Conservation (phyloP, 2,329 filamentous ascomycete genomes). For the Ascochyta koolunga region DNA sequence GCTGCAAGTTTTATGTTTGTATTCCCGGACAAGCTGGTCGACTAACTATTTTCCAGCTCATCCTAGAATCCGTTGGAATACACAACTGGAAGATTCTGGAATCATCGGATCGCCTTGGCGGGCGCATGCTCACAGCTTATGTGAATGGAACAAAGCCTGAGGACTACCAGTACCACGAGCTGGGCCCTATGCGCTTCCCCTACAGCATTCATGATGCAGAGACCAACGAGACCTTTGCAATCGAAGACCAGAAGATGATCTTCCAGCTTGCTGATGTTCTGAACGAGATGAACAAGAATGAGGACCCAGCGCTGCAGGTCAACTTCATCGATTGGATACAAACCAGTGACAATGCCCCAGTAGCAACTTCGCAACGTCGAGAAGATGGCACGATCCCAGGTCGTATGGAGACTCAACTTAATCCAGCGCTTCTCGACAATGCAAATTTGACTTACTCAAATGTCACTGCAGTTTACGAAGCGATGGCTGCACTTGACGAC, state of each 20-base stretch:
- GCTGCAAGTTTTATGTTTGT: slow-evolving; percentile 21
- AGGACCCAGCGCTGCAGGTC: slow-evolving; percentile 52
- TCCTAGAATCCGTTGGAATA: slow-evolving; percentile 57
- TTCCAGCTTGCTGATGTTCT: slow-evolving; percentile 65
- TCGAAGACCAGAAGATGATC: slow-evolving; percentile 65
- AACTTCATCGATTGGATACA: slow-evolving; percentile 68
- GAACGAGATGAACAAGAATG: slow-evolving; percentile 62
- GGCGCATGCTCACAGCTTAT: slow-evolving; percentile 66
- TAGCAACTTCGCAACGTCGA: slow-evolving; percentile 21
- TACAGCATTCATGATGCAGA: slow-evolving; percentile 53
- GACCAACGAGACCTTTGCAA: slow-evolving; percentile 59
- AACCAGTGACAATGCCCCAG: slow-evolving; percentile 58
- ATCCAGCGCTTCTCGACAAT: slow-evolving; percentile 18
- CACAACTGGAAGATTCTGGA: slow-evolving; percentile 67
- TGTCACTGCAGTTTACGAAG: slow-evolving; percentile 17
- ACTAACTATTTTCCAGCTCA: slow-evolving; percentile 1
- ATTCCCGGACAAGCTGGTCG: background rate
- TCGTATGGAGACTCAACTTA: slow-evolving; percentile 6
- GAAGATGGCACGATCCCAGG: slow-evolving; percentile 21
- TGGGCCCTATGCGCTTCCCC: slow-evolving; percentile 68
- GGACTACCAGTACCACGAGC: slow-evolving; percentile 68
- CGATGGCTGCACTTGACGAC: slow-evolving; percentile 18
- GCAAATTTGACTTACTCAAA: slow-evolving; percentile 19
- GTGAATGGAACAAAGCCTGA: slow-evolving; percentile 61
- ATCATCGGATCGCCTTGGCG: slow-evolving; percentile 64